Conservation (phyloP, 176 grass and related monocot genomes). For the Lolium multiflorum region DNA sequence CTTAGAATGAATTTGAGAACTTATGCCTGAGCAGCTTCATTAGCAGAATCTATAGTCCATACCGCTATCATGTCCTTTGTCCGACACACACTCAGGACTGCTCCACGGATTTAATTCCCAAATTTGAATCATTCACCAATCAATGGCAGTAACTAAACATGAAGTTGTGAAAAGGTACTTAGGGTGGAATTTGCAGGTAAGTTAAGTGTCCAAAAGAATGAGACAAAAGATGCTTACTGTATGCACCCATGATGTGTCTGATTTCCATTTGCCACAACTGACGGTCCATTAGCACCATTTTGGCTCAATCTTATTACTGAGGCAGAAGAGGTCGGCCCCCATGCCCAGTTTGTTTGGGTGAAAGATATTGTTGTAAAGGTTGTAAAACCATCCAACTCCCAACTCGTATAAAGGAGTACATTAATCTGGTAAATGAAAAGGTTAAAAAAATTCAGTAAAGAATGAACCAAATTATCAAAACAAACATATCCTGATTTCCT, state of each 20-base stretch:
- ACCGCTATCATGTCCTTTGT: no score
- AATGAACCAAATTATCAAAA: no score
- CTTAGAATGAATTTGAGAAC: no score
- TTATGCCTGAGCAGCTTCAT: no score
- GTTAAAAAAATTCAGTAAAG: no score
- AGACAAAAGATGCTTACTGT: slow-evolving; percentile 59
- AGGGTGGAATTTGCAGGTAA: not conserved
- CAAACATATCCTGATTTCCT: no score
- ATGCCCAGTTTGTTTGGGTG: slow-evolving; percentile 71
- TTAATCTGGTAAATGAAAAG: no score
- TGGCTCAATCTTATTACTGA: slow-evolving; percentile 85
- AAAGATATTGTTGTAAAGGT: slow-evolving; percentile 86
- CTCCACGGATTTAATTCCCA: slow-evolving; percentile 92
- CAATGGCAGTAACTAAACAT: slow-evolving; percentile 71
- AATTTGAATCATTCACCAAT: slow-evolving; percentile 88
- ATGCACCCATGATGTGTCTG: slow-evolving; percentile 76
- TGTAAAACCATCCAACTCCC: slow-evolving; percentile 38
- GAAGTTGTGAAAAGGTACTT: not conserved
- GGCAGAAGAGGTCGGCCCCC: slow-evolving; percentile 82
- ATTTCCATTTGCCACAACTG: slow-evolving; percentile 72
- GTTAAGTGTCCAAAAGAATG: not conserved
- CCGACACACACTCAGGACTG: slow-evolving; percentile 58
- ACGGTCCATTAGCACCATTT: slow-evolving; percentile 96
- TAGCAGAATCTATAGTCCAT: no score
- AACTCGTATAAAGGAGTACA: not conserved